Base-by-base conservation (phyloP, 2,329 filamentous ascomycete species). In the Hymenotorrendiella dingleyae region DNA sequence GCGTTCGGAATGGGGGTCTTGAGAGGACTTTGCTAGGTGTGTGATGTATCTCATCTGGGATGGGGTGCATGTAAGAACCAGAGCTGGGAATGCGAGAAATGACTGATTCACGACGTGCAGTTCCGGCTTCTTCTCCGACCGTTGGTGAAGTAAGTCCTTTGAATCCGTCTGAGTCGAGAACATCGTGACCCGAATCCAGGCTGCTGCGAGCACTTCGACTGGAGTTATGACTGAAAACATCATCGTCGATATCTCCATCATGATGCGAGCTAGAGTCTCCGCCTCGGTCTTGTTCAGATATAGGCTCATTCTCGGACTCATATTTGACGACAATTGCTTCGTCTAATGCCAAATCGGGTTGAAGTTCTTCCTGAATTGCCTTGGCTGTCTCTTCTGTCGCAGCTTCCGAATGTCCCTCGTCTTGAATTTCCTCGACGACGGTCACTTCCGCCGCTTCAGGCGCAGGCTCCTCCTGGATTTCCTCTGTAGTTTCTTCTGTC, bases 1-100 rank as follows among this genome's bases (percentile, higher is more conserved):
- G 77, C 10, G 82, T 83, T 36, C 82, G 73, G 59, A 88, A 87
- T 1, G 77, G 73, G 4, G 80, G 76, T 3, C 83, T 74, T 7
- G 73, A 71, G 6, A 74, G 76, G 6, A 72, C 71, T 40, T 81
- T 74, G 17, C 73, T 57, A 22, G 55, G 56, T 16, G 54, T 58
- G 9, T 45, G 50, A 22, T 47, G 40, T 67, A 62, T 9, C 66
- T 65, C 8, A 67, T 72, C 27, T 58, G 58, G 48, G 4, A 55
- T 52, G 17, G 42, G 42, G 16, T 54, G 54, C 22, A 55, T 51
- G 36, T 57, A 57, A 17, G 57, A 59, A 21, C 47, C 41, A 46
- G 53, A 45, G 58, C 65, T 51, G 46, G 64, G 48, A 42, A 60
- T 47, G 44, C 62, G 45, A 65, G 71, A 58, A 70, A 81, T 62